phyloP scores from a whole-genome alignment of 176 grass and related monocot species.

The Leersia perrieri region DNA sequence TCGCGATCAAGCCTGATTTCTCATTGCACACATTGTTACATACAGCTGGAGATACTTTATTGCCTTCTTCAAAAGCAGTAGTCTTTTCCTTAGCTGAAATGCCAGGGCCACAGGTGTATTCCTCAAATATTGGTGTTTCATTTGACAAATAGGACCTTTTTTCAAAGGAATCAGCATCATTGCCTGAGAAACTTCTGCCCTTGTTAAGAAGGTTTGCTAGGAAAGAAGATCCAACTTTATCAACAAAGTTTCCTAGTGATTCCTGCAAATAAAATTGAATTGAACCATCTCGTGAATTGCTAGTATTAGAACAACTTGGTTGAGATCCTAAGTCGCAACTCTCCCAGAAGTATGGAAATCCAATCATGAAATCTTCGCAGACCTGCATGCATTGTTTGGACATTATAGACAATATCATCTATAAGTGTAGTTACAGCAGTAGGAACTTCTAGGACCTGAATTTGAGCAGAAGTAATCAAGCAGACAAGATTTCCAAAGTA shows the following conservation, averaged over 20 bases:
- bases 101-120: conserved; percentile 6
- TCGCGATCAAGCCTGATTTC: background rate
- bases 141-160: background rate
- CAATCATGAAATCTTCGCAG: conserved; percentile 12
- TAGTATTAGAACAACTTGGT: background rate
- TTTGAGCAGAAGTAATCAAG: background rate
- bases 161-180: conserved; percentile 5
- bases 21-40: background rate
- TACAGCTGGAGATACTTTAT: background rate
- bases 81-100: background rate
- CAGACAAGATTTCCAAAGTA: background rate
- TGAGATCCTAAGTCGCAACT: conserved; percentile 16
- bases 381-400: conserved; percentile 30
- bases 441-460: background rate
- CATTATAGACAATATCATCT: conserved; percentile 1
- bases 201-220: background rate
- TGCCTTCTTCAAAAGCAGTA: conserved; percentile 4
- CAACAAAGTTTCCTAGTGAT: conserved; percentile 4
- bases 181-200: background rate
- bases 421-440: background rate
- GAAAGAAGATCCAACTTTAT: background rate
- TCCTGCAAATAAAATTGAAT: conserved; percentile 21
- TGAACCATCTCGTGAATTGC: background rate
- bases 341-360: conserved; percentile 35
- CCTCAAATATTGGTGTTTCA: conserved; percentile 27